Evolutionary conservation across 2,329 filamentous ascomycete species (phyloP), one percentile per base, ranked within the genome.

Genomic region (Aspergillaceae sp.): DNA sequence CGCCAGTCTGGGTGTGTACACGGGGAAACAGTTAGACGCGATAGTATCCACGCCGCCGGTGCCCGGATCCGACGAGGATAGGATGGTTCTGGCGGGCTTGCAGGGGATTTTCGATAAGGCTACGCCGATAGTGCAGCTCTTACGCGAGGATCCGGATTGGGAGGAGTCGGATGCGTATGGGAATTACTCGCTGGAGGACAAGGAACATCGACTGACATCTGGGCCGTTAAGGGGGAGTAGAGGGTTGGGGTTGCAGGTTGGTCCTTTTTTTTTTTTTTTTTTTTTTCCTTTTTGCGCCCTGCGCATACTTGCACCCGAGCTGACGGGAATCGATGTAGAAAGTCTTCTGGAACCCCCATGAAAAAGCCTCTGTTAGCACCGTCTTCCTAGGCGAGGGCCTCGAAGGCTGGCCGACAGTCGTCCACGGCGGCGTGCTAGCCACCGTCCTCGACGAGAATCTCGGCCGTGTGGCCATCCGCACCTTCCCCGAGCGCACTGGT

Each of bases 371-470:
- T 32, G 68, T 83, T 7, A 77, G 74, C 42, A 73, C 89, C n/a
- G 70, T 89, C 4, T 85, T 75, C 71, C 74, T 89, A 45, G 86
- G 86, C 5, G 63, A 71, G n/a, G 77, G 72, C 1, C 60, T 84
- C 19, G 71, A 75, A 41, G 85, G 86, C 3, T 90, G 84, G 83
- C 85, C 85, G 1, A 76, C 77, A 8, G 72, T 86, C 36, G 79
- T 81, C 43, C 86, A 91, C 67, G 86, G 86, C 46, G 86, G 86
- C 9, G 72, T 76, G 5, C 73, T 86, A 42, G 83, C 82, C 5
- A 87, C 82, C 0, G 63, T 86, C 3, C 66, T 89, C 34, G 79
- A 86, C 61, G 86, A 89, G 69, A 77, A 75, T 43, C 72, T 87
- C 50, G 80, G 80, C n/a, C 73, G 83, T 38, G 81, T 79, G 49